These are phyloP conservation scores for Vaccinium macrocarpon DNA, from an alignment of 148 eudicot species.

Conservation along the genomic window DNA sequence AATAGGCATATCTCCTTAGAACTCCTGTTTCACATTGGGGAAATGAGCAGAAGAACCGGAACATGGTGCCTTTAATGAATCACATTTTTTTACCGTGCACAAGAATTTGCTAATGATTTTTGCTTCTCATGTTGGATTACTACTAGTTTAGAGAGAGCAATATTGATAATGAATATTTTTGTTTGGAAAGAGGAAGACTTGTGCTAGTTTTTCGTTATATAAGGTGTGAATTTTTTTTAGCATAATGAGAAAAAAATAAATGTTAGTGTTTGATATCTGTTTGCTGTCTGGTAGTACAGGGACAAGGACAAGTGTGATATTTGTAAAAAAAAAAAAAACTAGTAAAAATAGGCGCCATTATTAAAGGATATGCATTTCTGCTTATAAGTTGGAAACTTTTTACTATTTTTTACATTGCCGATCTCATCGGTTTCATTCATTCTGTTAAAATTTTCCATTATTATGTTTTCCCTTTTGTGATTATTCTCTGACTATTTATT, in stretches of 20 bases:
- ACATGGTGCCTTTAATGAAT: neutral
- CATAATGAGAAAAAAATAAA: neutral
- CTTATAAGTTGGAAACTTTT: neutral
- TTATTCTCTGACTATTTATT: no score
- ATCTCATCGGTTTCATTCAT: no score
- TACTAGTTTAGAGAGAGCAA: neutral
- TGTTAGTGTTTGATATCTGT: neutral
- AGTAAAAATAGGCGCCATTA: neutral
- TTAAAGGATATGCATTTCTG: neutral
- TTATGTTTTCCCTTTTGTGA: neutral
- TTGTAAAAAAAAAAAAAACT: neutral
- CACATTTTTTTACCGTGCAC: no score
- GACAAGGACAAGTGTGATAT: neutral
- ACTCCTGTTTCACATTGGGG: neutral
- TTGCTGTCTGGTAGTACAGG: neutral
- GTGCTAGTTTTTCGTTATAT: neutral
- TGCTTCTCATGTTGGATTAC: neutral
- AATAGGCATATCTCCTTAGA: neutral
- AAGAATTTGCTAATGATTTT: neutral
- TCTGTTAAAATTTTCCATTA: no score
- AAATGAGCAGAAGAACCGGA: neutral
- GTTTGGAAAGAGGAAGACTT: neutral
- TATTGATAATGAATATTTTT: neutral
- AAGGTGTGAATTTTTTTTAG: neutral
- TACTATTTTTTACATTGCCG: no score